These are phyloP conservation scores for Phytophthora nicotianae DNA, from an alignment of 352 stramenopile genomes.

Conservation along the genomic window DNA sequence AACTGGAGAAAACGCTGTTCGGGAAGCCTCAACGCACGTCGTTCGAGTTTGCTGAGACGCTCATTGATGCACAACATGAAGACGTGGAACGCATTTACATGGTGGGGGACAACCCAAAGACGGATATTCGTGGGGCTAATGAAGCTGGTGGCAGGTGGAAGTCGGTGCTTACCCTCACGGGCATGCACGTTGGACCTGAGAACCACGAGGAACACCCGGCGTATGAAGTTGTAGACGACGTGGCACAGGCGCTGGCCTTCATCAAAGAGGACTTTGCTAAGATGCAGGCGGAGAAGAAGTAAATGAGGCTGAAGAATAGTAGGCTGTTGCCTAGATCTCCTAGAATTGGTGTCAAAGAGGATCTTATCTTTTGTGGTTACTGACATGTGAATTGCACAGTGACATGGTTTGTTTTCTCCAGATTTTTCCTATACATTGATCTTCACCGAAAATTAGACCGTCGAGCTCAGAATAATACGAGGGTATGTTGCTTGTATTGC, in stretches of 20 bases:
- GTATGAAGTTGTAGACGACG: slow-evolving; percentile 78
- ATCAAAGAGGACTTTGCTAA: slow-evolving; percentile 77
- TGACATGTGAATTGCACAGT: too few relatives aligned
- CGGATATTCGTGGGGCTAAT: slow-evolving; percentile 85
- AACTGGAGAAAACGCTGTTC: slow-evolving; percentile 74
- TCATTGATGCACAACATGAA: slow-evolving; percentile 74
- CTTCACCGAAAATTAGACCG: too few relatives aligned
- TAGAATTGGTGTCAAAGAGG: background rate
- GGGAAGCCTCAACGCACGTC: slow-evolving; percentile 82
- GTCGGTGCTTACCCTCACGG: slow-evolving; percentile 83
- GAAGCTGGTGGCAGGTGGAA: slow-evolving; percentile 77
- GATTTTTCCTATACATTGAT: too few relatives aligned
- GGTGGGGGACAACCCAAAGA: slow-evolving; percentile 85
- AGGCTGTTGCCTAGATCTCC: background rate
- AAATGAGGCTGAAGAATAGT: background rate
- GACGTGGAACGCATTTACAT: slow-evolving; percentile 84
- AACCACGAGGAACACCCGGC: slow-evolving; percentile 71
- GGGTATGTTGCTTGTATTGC: too few relatives aligned
- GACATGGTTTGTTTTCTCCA: too few relatives aligned
- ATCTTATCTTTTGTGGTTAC: background rate
- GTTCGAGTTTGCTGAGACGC: slow-evolving; percentile 75
- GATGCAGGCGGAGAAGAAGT: slow-evolving; percentile 21
- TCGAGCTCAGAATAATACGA: too few relatives aligned
- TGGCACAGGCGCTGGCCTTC: slow-evolving; percentile 69
- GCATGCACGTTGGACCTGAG: slow-evolving; percentile 74